Base-by-base conservation (phyloP, 2,329 filamentous ascomycete genomes). In the Aciculosporium take region DNA sequence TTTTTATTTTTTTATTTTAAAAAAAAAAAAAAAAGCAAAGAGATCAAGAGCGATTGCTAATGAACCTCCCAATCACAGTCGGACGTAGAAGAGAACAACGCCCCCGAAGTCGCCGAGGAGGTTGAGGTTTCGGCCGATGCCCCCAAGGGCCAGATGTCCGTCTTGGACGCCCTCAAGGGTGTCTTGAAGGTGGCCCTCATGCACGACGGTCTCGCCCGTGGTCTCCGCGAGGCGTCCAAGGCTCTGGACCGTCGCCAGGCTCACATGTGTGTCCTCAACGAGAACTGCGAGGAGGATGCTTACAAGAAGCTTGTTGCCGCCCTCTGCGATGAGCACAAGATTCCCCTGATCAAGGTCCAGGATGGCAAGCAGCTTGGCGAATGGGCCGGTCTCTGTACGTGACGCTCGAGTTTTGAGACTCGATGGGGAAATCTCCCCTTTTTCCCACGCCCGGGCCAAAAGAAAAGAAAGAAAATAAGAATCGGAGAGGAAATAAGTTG, bases 251-350 rank as follows among this genome's bases (percentile, higher is more conserved):
- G 91, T 64, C 87, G 91, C 64, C 85, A 98, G 75, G 91, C 91
- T 47, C 91, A 98, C 76, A 96, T 98, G 88, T 98, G 91, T 69
- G 91, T 98, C 56, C 81, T 98, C 60, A 98, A 98, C 81, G 91
- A 98, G 81, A 82, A 84, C 56, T 98, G 91, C 77, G 91, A 98
- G 76, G 91, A 98, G 80, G 91, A 98, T 72, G 89, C 91, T 56
- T 98, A 98, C 80, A 98, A 98, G 87, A 98, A 98, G 84, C 81
- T 98, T 54, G 89, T 98, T 60, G 84, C 96, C 57, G 91, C 91
- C 50, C 84, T 98, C 48, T 98, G 91, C 84, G 85, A 83, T 52
- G 91, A 98, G 81, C 91, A 98, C 77, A 95, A 95, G 81, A 98
- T 98, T 61, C 91, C 91, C 54, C 75, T 98, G 60, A 98, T 98